Base-by-base conservation (phyloP, 192 early-diverging fungal species). In the Backusella psychrophila region DNA sequence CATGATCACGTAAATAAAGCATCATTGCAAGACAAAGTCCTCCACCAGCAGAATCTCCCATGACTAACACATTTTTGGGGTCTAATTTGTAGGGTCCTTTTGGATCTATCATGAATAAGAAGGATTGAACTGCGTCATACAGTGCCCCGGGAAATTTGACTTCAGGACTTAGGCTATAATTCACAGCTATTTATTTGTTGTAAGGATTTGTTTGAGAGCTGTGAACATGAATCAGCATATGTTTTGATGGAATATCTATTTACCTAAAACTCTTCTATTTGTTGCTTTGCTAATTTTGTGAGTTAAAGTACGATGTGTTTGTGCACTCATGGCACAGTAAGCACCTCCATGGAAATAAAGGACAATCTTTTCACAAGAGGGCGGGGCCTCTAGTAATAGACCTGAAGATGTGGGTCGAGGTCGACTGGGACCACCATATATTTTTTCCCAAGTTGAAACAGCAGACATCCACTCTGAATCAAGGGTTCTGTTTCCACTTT, bases 11-110 rank as follows among this genome's bases (percentile, higher is more conserved):
- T 31, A 92, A 80, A 67, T 91, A 88, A 77, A 90, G 82, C 46
- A 90, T 66, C 81, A 93, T 44, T 17, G 87, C 84, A n/a, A 94
- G 39, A 9, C 78, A 71, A 52, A 94, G 72, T 46, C 92, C 91
- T n/a, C 91, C 91, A 26, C 93, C 93, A 0, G 93, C 89, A 74
- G 90, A 90, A 72, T 94, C 93, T 12, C 93, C 93, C 12, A 87
- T 86, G 35, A 91, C 68, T 1, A 90, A 81, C 71, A 94, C 89
- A 67, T 91, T 87, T 52, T 84, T 71, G 1, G 89, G 87, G 44
- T 83, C 67, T 71, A 91, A 91, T 3, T 88, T 87, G 34, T 80
- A 78, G 4, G 79, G 79, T 11, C 74, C 70, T 0, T 82, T 72
- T 35, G 74, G 69, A 29, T 85, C 82, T 33, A 87, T 80, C 36